Percentiles rank a stretch among this genome's conserved stretches.
Conservation (phyloP, 2,329 filamentous ascomycete species). For the Paraconiothyrium sp. region DNA sequence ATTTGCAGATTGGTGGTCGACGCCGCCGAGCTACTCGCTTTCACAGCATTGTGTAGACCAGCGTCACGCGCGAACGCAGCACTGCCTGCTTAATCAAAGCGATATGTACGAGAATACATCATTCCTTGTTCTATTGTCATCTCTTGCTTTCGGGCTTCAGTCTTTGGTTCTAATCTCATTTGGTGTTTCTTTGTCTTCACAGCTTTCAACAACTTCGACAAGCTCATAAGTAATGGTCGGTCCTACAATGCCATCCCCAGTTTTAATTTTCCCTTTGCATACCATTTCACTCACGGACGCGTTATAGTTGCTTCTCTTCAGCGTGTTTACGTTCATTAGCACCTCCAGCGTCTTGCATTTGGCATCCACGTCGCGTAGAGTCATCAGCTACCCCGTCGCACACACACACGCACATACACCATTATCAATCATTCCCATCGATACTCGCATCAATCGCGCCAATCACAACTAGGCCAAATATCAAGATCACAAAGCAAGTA, state of each 20-base stretch:
- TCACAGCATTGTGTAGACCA: conserved; percentile 11
- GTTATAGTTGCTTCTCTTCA: background rate
- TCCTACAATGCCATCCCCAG: conserved; percentile 1
- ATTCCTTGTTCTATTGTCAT: conserved; percentile 8
- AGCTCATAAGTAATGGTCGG: conserved; percentile 10
- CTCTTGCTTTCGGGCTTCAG: background rate
- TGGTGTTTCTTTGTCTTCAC: background rate
- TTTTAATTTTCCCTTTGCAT: background rate
- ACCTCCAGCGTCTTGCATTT: background rate
- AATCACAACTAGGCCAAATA: background rate
- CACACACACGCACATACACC: background rate
- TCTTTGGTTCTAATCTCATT: conserved; percentile 7
- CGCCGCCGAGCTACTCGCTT: background rate
- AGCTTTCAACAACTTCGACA: conserved; percentile 1
- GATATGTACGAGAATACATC: background rate
- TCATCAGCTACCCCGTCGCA: background rate
- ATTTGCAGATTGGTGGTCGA: background rate
- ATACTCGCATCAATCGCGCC: background rate
- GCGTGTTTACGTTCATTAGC: background rate
- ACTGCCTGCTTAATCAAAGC: conserved; percentile 1
- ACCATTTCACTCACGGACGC: background rate
- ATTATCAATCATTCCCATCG: background rate
- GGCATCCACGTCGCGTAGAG: background rate
- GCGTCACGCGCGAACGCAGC: background rate
- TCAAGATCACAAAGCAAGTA: background rate